Base-by-base conservation (phyloP, 805 yeast species). In the Candida stauntonica region DNA sequence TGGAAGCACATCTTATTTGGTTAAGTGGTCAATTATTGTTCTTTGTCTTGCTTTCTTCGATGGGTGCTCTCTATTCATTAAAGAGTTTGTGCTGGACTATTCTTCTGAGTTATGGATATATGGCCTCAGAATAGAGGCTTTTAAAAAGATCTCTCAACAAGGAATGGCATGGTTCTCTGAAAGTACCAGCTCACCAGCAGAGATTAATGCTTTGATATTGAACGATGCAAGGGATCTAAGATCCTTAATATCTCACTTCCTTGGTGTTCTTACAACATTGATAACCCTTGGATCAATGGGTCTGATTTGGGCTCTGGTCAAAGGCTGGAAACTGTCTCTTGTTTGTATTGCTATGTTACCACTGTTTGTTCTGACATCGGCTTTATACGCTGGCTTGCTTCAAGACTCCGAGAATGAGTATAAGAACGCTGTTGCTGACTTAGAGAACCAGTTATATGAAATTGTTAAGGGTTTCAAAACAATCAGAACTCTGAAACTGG, bases 241-340 rank as follows among this genome's bases (percentile, higher is more conserved):
- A 44, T 60, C 67, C 0, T 60, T 89, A 26, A 70, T 86, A 1
- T 68, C 86, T 0, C 78, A 78, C 30, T 79, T 82, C 46, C 54
- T 86, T 21, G 66, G 79, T 8, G 70, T 80, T 0, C 30, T 77
- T 0, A 48, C 77, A 1, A 73, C 81, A 9, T 69, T 85, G 28
- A 35, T 73, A 3, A 63, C 77, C 0, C 68, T 87, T 33, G 63
- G 82, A 0, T 27, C 66, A 0, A 60, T 78, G 19, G 94, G 96
- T 4, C 45, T 80, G 5, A 63, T 77, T 6, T 93, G 97, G 97
- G 79, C 96, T 0, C 45, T 87, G 1, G 70, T 69, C 0, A 57
- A 70, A 9, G 96, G 96, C 0, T 93, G 98, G 98, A 84, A 81
- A 51, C 63, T 93, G 29, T 75, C 96, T 2, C 62, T 91, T 8